These are phyloP conservation scores for Komagataella pseudopastoris DNA, from an alignment of 805 yeast species.

Conservation along the genomic window DNA sequence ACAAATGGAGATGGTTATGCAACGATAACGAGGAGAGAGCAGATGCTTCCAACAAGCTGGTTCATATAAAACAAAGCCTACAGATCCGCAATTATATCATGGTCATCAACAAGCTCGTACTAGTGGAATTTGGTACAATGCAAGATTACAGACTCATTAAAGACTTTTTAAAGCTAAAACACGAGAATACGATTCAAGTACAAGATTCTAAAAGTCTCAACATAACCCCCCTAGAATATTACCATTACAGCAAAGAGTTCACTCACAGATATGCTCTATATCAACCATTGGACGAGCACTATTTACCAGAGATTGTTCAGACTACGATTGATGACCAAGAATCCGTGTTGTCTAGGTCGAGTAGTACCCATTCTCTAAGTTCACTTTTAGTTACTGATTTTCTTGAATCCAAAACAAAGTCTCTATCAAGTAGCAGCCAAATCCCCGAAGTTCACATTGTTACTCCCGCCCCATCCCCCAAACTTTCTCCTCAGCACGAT, in stretches of 20 bases:
- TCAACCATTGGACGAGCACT: slow-evolving; percentile 30
- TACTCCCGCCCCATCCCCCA: slow-evolving; percentile 84
- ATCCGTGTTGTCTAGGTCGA: not conserved
- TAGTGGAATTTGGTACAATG: slow-evolving; percentile 51
- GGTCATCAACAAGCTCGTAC: slow-evolving; percentile 37
- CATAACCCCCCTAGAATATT: slow-evolving; percentile 79
- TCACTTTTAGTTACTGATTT: slow-evolving; percentile 18
- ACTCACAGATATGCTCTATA: slow-evolving; percentile 64
- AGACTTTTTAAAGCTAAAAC: slow-evolving; percentile 27
- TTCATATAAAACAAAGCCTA: slow-evolving; percentile 13
- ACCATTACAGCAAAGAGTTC: slow-evolving; percentile 65
- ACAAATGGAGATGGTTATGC: slow-evolving; percentile 50
- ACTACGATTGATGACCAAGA: slow-evolving; percentile 9
- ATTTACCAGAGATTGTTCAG: slow-evolving; percentile 30
- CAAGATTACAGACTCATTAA: slow-evolving; percentile 27
- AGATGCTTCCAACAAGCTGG: slow-evolving; percentile 9
- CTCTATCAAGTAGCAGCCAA: slow-evolving; percentile 14
- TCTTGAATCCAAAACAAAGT: slow-evolving; percentile 17
- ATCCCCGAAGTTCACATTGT: slow-evolving; percentile 51
- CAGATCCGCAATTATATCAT: slow-evolving; percentile 44
- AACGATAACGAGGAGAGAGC: slow-evolving; percentile 10
- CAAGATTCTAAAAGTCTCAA: slow-evolving; percentile 18
- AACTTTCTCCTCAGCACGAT: slow-evolving; percentile 20
- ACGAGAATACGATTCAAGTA: slow-evolving; percentile 13
- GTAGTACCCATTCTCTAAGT: slow-evolving; percentile 2